Evolutionary conservation across 2,329 filamentous ascomycete species (phyloP), one percentile per base, ranked within the genome.

Genomic region (Knoxdaviesia capensis): DNA sequence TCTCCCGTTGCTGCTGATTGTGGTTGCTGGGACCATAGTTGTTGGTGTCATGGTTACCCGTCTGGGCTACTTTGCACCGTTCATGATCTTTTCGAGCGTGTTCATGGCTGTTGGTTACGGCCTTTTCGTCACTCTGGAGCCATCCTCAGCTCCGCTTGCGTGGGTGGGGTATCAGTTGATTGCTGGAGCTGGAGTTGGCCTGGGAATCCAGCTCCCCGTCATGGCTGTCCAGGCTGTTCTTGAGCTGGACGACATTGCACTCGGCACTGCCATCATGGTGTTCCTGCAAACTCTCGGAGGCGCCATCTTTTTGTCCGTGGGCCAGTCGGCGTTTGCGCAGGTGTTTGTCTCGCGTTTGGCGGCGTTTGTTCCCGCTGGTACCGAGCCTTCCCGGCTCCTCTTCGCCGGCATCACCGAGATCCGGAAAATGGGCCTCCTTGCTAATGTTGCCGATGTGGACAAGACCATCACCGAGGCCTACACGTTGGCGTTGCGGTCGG

Each of bases 251-350:
- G 63, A 69, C 38, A 60, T 68, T n/a, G 59, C 64, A 3, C 62
- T 59, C 5, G 65, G 62, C 3, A 63, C 61, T 7, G 61, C 65
- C 1, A 53, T 59, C n/a, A 57, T 66, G 34, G 58, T 69, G 36
- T 69, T 71, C 46, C 43, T 52, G 10, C 62, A 65, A 48, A 58
- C 57, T 0, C 50, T 68, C 0, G 62, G 60, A 30, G 60, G 61
- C 5, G 55, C 62, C 5, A 51, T 74, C 1, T 72, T 72, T 45
- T 60, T 74, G 31, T 62, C 62, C 4, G 59, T 69, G 29, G 68
- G 57, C 1, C 61, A 73, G 46, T 64, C 62, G 43, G 59, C 73
- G 10, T 69, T 74, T 40, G 32, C 31, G 3, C 39, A 44, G 34
- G 34, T 38, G 3, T 33, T 46, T 8, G 36, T 33, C 4, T 33